Evolutionary conservation across 768 basidiomycete species (phyloP), one percentile per base, ranked within the genome.

Genomic region (Lyophyllum decastes): DNA sequence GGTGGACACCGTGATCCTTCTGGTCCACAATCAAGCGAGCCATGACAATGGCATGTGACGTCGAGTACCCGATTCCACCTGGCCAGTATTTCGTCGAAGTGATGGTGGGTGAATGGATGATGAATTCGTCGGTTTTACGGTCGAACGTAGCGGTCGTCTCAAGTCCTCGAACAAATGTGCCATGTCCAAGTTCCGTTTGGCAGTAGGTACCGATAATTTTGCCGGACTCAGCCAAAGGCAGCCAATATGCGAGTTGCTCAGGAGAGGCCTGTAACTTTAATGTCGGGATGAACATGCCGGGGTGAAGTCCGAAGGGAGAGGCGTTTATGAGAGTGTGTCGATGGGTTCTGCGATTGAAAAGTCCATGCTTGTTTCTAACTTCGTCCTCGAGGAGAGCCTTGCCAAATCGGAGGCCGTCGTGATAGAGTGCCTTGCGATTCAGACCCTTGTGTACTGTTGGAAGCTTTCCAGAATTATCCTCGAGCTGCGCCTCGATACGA

Each of bases 101-200:
- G 38, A 60, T 53, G 4, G 66, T 69, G 3, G 68, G 68, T 0
- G 69, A 68, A 48, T 66, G 62, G n/a, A 71, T 58, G 19, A 68
- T 48, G 34, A 68, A 68, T 38, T 71, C 64, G 33, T 66, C 68
- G 4, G 63, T 58, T 9, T 53, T 21, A 7, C 26, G 48, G 45
- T 68, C 66, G 47, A 68, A 69, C 11, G 62, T 68, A 34, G 70
- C 68, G 4, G 67, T 66, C 14, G 70, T 70, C 49, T 69, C 66
- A 11, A 71, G 53, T 14, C 63, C 64, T 5, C 68, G 62, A n/a
- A 71, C 27, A 35, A 65, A 67, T 2, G 67, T 68, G 10, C 70
- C 68, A 49, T 71, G 68, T 8, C 67, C 68, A 11, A 71, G 62
- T 45, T 71, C 68, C 5, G 68, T 69, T 52, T 66, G 69, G 30